Evolutionary conservation across 768 basidiomycete species (phyloP).

Genomic region (Cubamyces sp.): DNA sequence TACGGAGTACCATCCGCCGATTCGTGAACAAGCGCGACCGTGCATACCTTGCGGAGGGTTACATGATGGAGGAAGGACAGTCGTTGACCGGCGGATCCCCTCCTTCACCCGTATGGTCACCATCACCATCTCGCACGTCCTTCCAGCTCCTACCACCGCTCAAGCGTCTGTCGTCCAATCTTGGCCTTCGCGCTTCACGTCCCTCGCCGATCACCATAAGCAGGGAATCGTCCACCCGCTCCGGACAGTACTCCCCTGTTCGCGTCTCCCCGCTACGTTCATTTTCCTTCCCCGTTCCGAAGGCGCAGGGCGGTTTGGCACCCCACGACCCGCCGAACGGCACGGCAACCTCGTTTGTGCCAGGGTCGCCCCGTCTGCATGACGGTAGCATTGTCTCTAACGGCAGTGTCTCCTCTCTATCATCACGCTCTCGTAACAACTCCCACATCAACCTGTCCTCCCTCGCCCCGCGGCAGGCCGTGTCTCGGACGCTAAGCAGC

Average conservation of each 20-base stretch:
- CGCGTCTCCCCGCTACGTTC: slow-evolving; percentile 35
- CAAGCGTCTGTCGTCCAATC: slow-evolving; percentile 25
- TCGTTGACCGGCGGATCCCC: slow-evolving; percentile 25
- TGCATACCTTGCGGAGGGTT: slow-evolving; percentile 30
- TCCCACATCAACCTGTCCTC: slow-evolving; percentile 66
- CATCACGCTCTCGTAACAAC: slow-evolving; percentile 67
- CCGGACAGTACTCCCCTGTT: slow-evolving; percentile 31
- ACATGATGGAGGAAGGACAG: slow-evolving; percentile 39
- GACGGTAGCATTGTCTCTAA: slow-evolving; percentile 34
- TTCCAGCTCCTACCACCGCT: slow-evolving; percentile 33
- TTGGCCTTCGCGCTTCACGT: slow-evolving; percentile 19
- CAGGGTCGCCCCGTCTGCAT: slow-evolving; percentile 34
- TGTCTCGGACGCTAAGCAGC: slow-evolving; percentile 42
- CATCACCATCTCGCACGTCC: slow-evolving; percentile 51
- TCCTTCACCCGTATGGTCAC: slow-evolving; percentile 45
- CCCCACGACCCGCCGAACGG: slow-evolving; percentile 25
- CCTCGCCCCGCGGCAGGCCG: slow-evolving; percentile 51
- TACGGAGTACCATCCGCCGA: slow-evolving; percentile 49
- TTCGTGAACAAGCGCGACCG: slow-evolving; percentile 38
- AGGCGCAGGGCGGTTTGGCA: slow-evolving; percentile 18
- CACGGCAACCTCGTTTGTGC: slow-evolving; percentile 29
- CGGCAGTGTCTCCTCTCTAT: slow-evolving; percentile 43
- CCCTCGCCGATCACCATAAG: slow-evolving; percentile 28
- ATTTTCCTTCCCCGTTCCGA: slow-evolving; percentile 26
- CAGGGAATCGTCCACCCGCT: slow-evolving; percentile 26